Conservation (phyloP, 495 filamentous ascomycete species). For the Daldinia caldariorum region DNA sequence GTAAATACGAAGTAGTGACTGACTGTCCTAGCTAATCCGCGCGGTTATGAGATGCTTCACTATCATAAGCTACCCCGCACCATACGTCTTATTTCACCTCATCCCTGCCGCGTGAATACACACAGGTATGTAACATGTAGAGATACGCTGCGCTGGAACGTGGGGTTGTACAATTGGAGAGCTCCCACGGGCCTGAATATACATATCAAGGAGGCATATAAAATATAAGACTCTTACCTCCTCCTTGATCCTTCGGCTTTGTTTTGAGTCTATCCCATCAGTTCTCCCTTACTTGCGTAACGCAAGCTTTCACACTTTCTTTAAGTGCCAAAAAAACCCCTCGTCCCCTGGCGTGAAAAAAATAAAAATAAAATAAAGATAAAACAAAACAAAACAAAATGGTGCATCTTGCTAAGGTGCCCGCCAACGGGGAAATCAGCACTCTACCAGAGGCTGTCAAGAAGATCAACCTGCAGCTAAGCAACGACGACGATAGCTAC, state of each 20-base stretch:
- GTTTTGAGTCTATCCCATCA: not conserved
- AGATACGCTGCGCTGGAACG: slow-evolving; percentile 40
- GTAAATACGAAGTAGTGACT: slow-evolving; percentile 2
- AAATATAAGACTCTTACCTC: slow-evolving; percentile 7
- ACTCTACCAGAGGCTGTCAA: slow-evolving; percentile 57
- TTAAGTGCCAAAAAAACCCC: not conserved
- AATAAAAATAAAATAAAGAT: no score
- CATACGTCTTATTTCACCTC: slow-evolving; percentile 29
- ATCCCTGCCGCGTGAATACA: not conserved
- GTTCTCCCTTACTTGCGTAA: slow-evolving; percentile 7
- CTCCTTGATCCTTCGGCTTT: slow-evolving; percentile 17
- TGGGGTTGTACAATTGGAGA: slow-evolving; percentile 44
- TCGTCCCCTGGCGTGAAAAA: slow-evolving; percentile 27
- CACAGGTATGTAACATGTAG: slow-evolving; percentile 27
- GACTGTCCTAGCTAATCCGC: not conserved
- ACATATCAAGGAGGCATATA: slow-evolving; percentile 26
- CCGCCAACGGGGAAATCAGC: slow-evolving; percentile 59
- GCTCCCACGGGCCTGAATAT: slow-evolving; percentile 8
- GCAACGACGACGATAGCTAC: slow-evolving; percentile 68
- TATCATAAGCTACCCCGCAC: slow-evolving; percentile 34
- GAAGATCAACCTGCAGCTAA: slow-evolving; percentile 56
- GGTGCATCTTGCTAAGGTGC: slow-evolving; percentile 72
- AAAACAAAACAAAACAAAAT: slow-evolving; percentile 53
- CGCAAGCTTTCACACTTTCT: slow-evolving; percentile 3
- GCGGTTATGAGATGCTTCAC: slow-evolving; percentile 26